Evolutionary conservation across 2,329 filamentous ascomycete species (phyloP), one percentile per base, ranked within the genome.

Genomic region (Phialophora macrospora): DNA sequence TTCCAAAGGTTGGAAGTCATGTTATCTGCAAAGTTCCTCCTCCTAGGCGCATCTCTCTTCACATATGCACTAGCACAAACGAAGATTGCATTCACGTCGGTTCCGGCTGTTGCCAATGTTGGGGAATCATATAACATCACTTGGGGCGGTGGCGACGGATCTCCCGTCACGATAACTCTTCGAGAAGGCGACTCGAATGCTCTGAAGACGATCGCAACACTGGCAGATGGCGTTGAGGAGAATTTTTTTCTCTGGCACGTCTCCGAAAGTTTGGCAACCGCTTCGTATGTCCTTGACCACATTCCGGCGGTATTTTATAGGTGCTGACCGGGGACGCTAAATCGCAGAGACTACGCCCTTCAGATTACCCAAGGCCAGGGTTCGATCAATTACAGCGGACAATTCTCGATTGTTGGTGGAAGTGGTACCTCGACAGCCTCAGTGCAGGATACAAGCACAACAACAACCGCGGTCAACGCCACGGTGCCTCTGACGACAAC

Each of bases 301-400:
- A 26, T 51, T 51, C 12, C 9, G 9, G 4, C 9, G 5, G 9
- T 22, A 14, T 51, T 26, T 14, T 8, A 7, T 14, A 22, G 11
- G 24, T 55, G 22, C 28, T 55, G 11, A 55, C 28, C 11, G 3
- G 11, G 17, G 7, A 3, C 20, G 8, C 22, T 3, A 28, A n/a
- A 28, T 41, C 4, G 20, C 48, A 66, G 74, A 44, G 78, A 86
- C 77, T 88, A 88, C 73, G 85, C 87, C 62, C 81, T 88, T 64
- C 76, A 87, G 74, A 87, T 89, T 76, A 74, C 72, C 14, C 85
- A 87, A 73, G 82, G 79, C 65, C 76, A 73, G 48, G 67, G 75
- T 55, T 68, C 78, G 56, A 72, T 78, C 74, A 88, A 88, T 78
- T 88, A 87, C 78, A 84, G 81, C 54, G 83, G 80, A 52, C 80